A percentile compares a stretch with the other conserved stretches of the same genome.
Conservation (phyloP, 1,284 basidiomycete species). For the Schizophyllum amplum region DNA sequence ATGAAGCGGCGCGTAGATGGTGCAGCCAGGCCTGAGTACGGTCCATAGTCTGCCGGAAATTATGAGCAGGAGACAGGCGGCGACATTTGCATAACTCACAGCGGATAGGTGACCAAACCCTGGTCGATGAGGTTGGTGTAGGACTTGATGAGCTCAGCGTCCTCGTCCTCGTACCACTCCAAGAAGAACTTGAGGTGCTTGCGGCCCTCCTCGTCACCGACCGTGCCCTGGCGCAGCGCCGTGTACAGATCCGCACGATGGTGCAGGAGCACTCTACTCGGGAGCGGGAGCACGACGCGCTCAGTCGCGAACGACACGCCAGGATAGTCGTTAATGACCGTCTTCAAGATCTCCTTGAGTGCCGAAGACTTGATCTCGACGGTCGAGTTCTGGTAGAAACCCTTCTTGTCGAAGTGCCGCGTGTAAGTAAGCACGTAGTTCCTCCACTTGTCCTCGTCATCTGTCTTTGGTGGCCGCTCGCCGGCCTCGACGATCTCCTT, state of each 20-base stretch:
- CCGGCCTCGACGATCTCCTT: neutral
- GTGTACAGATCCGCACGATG: conserved; percentile 4
- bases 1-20: conserved; percentile 9
- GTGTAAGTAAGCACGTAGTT: conserved; percentile 8
- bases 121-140: conserved; percentile 8
- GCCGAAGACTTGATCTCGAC: conserved; percentile 8
- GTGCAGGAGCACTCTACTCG: conserved; percentile 4
- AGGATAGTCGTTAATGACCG: conserved; percentile 5
- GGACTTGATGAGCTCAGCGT: neutral
- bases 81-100: conserved; percentile 4
- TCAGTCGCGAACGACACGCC: conserved; percentile 8
- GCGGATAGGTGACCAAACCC: conserved; percentile 5
- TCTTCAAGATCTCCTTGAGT: conserved; percentile 5
- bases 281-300: conserved; percentile 5
- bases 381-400: conserved; percentile 5
- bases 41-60: conserved; percentile 5
- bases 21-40: conserved; percentile 7
- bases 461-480: neutral
- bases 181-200: conserved; percentile 7
- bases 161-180: conserved; percentile 4
- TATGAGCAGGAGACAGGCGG: neutral
- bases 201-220: conserved; percentile 3
- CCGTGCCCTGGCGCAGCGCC: conserved; percentile 2
- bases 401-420: conserved; percentile 8
- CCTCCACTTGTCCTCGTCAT: conserved; percentile 6